Conservation (phyloP, 352 stramenopile species). For the Pseudoperonospora humuli region DNA sequence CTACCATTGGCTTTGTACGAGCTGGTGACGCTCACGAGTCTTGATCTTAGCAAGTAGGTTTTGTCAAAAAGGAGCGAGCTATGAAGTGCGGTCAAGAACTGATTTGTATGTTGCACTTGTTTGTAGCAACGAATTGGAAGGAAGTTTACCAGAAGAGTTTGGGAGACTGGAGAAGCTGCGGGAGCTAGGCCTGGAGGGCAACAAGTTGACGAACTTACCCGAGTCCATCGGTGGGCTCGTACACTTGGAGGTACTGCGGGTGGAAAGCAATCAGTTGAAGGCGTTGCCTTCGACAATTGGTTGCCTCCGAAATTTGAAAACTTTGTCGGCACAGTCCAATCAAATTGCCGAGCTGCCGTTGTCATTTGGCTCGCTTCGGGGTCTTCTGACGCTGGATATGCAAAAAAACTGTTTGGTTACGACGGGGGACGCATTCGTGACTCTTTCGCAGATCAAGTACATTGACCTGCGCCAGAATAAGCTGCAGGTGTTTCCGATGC, state of each 20-base stretch:
- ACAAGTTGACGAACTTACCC: constrained; percentile 54
- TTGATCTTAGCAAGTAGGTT: constrained; percentile 74
- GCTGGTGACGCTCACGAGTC: constrained; percentile 43
- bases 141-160: constrained; percentile 37
- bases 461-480: constrained; percentile 75
- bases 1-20: constrained; percentile 53
- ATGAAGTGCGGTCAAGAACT: not conserved
- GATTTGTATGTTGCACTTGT: constrained; percentile 5
- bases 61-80: not conserved
- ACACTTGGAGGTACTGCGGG: constrained; percentile 46
- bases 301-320: constrained; percentile 38
- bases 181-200: constrained; percentile 54
- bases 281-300: constrained; percentile 46
- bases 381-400: constrained; percentile 52
- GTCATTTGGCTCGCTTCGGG: constrained; percentile 36
- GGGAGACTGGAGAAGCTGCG: constrained; percentile 45
- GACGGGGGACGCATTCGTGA: constrained; percentile 26
- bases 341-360: constrained; percentile 41
- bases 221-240: constrained; percentile 35
- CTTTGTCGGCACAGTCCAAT: constrained; percentile 56
- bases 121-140: constrained; percentile 53
- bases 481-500: constrained; percentile 43
- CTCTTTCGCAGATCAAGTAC: constrained; percentile 35
- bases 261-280: constrained; percentile 59
- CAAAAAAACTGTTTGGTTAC: constrained; percentile 61